Conservation (phyloP, 345 rosid genomes). For the Eutrema yunnanense region DNA sequence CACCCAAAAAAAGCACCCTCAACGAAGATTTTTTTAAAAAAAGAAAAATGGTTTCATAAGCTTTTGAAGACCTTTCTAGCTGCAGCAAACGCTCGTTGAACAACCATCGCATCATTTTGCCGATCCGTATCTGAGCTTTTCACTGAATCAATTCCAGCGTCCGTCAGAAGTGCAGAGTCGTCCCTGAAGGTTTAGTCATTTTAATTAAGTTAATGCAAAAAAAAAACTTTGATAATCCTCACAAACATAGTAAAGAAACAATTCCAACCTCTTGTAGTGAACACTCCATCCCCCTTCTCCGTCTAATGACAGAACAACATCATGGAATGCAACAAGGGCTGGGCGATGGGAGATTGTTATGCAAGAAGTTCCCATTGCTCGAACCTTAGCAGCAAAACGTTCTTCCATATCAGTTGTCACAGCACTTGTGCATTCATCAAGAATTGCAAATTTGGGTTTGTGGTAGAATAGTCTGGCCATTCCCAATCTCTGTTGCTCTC, state of each 20-base stretch:
- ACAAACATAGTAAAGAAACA: slow-evolving; percentile 9
- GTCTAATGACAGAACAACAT: slow-evolving; percentile 84
- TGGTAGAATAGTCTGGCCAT: slow-evolving; percentile 98
- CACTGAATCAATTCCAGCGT: slow-evolving; percentile 36
- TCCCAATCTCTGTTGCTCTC: slow-evolving; percentile 98
- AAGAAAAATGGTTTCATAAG: background rate
- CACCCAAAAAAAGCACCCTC: background rate
- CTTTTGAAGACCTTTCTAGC: slow-evolving; percentile 46
- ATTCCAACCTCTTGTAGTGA: slow-evolving; percentile 67
- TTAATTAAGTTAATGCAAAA: slow-evolving; percentile 4
- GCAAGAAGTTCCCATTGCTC: slow-evolving; percentile 99
- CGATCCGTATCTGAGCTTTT: slow-evolving; percentile 55
- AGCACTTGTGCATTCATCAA: slow-evolving; percentile 99
- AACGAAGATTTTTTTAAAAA: background rate
- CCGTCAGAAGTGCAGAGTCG: slow-evolving; percentile 42
- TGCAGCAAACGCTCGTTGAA: slow-evolving; percentile 81
- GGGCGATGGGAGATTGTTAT: slow-evolving; percentile 99
- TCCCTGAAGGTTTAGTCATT: slow-evolving; percentile 49
- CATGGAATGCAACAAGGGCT: slow-evolving; percentile 96
- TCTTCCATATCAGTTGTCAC: slow-evolving; percentile 99
- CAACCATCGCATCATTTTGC: slow-evolving; percentile 79
- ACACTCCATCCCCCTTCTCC: slow-evolving; percentile 98
- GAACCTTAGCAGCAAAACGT: slow-evolving; percentile 91
- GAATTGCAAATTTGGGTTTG: slow-evolving; percentile 99
- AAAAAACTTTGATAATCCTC: background rate